Evolutionary conservation across 208 protist species (phyloP).

Genomic region (Leishmania lainsoni): DNA sequence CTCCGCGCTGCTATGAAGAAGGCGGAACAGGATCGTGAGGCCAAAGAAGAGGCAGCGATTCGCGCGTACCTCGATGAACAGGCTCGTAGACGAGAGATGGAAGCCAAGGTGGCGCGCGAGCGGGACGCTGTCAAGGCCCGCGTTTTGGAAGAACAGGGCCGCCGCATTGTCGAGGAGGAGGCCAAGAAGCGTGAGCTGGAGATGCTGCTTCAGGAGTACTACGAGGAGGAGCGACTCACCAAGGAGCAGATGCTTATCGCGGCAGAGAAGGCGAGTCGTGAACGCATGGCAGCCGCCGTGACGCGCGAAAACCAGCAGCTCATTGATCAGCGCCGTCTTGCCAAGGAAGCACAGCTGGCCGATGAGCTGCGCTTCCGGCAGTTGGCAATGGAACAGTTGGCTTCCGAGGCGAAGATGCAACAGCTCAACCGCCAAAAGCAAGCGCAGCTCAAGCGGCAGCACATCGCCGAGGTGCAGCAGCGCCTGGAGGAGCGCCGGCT

Average conservation of each 20-base stretch:
- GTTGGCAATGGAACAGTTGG: slow-evolving; percentile 76
- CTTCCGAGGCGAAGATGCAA: slow-evolving; percentile 79
- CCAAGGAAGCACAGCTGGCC: slow-evolving; percentile 55
- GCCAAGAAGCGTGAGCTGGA: slow-evolving; percentile 86
- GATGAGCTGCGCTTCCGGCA: slow-evolving; percentile 87
- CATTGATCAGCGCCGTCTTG: slow-evolving; percentile 62
- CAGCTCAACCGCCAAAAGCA: slow-evolving; percentile 74
- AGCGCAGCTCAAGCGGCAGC: slow-evolving; percentile 74
- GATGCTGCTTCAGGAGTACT: slow-evolving; percentile 87
- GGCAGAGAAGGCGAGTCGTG: slow-evolving; percentile 73
- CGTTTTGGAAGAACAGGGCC: slow-evolving; percentile 84
- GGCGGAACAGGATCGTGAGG: slow-evolving; percentile 72
- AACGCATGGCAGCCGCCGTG: slow-evolving; percentile 65
- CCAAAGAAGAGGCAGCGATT: slow-evolving; percentile 84
- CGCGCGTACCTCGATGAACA: slow-evolving; percentile 80
- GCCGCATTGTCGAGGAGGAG: slow-evolving; percentile 82
- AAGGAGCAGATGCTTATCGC: slow-evolving; percentile 69
- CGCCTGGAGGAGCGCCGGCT: slow-evolving; percentile 75
- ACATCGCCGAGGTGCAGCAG: slow-evolving; percentile 74
- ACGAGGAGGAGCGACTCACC: slow-evolving; percentile 84
- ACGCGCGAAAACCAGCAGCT: slow-evolving; percentile 75
- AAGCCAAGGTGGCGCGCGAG: slow-evolving; percentile 75
- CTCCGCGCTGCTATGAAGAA: slow-evolving; percentile 74
- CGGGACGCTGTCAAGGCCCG: slow-evolving; percentile 73
- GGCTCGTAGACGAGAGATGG: slow-evolving; percentile 63